These are phyloP conservation scores for Phytophthora sansomeana DNA, from an alignment of 352 stramenopile genomes.

Conservation along the genomic window DNA sequence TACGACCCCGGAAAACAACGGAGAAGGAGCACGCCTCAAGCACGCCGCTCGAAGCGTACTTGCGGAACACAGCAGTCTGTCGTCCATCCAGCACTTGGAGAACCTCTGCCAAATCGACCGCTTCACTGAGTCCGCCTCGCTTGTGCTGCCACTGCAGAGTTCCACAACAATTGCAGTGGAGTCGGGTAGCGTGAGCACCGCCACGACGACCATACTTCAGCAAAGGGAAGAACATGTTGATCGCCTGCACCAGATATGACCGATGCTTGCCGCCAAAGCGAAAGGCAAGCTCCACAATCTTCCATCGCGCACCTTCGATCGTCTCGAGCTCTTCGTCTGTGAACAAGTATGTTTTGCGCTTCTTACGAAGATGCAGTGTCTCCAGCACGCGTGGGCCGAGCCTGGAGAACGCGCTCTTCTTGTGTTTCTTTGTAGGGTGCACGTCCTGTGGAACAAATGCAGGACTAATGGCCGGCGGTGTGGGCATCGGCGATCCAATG, in stretches of 20 bases:
- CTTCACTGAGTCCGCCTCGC: conserved; percentile 67
- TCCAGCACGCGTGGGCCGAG: conserved; percentile 69
- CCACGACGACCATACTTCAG: conserved; percentile 84
- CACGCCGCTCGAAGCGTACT: conserved; percentile 57
- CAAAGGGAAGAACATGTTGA: conserved; percentile 89
- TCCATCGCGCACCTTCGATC: conserved; percentile 85
- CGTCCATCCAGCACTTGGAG: conserved; percentile 74
- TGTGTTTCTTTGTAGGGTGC: conserved; percentile 39
- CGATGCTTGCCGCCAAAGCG: conserved; percentile 87
- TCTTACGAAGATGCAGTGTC: conserved; percentile 67
- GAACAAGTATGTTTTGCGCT: conserved; percentile 78
- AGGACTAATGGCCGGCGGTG: conserved; percentile 13
- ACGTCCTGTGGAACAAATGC: conserved; percentile 19
- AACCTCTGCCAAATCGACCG: conserved; percentile 78
- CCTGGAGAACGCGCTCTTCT: conserved; percentile 66
- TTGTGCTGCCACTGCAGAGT: conserved; percentile 91
- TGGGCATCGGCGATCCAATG: conserved; percentile 17
- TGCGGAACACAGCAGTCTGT: conserved; percentile 80
- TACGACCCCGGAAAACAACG: conserved; percentile 78
- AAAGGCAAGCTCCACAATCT: conserved; percentile 88
- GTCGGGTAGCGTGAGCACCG: conserved; percentile 68
- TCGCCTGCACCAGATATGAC: conserved; percentile 85
- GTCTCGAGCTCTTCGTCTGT: conserved; percentile 83
- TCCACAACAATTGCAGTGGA: conserved; percentile 85
- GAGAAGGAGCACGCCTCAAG: conserved; percentile 73